Evolutionary conservation across 495 filamentous ascomycete genomes (phyloP), one percentile per base, ranked within the genome.

Genomic region (Penicillium pancosmium): DNA sequence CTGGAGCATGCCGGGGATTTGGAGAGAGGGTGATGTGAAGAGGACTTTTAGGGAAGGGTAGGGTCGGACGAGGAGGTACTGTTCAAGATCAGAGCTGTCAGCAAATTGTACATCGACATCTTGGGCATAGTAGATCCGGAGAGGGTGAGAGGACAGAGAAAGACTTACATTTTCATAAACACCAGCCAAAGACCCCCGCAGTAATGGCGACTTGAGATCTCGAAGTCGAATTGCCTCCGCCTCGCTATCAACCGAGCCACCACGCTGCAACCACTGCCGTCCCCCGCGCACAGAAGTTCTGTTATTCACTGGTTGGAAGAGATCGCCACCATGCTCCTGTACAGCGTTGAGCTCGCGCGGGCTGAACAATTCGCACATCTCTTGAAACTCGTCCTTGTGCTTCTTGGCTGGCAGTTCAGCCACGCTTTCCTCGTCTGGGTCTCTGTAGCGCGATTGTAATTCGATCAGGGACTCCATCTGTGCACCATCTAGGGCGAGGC

Each of bases 291-390:
- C 56, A 8, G 43, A 38, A 2, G 34, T 19, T 5, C 43, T 9
- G 18, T 19, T 55, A 33, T 52, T 55, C 11, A 61, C 13, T 3
- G 71, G 68, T 7, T 76, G 68, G 62, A 74, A 76, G 0, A 76
- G 58, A 35, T 66, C 62, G 12, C 70, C 69, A 13, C 73, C 73
- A 18, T 71, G 59, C 0, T 71, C 65, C 27, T 78, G 70, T 7
- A 84, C 70, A 4, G 73, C 74, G n/a, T 79, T 74, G 15, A 85
- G 66, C 61, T 88, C 85, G 1, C 76, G 72, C 1, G 78, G 72
- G 62, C 83, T 85, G 62, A 87, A 80, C 51, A 85, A 78, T 59
- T 85, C 78, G 56, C 73, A 77, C 53, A 88, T 66, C 54, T 85
- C 78, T 52, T 80, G 78, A 60, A 88, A 84, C 47, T 75, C 68